Conservation (phyloP, 441 rosid species). For the Monsonia emarginata region DNA sequence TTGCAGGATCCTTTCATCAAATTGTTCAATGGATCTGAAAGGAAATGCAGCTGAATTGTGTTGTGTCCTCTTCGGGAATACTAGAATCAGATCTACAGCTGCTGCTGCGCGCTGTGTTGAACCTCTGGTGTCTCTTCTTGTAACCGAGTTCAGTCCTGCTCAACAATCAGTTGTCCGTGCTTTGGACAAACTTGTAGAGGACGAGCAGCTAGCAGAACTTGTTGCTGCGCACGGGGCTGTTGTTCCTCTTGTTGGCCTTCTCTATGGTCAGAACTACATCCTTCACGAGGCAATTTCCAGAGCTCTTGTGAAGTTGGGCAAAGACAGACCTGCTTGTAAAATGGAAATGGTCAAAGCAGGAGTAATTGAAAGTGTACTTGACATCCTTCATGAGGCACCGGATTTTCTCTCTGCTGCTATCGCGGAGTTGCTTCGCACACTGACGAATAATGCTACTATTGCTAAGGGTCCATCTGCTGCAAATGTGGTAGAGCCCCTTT, state of each 20-base stretch:
- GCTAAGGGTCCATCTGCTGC: conserved; percentile 95
- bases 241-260: conserved; percentile 96
- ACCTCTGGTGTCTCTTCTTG: conserved; percentile 94
- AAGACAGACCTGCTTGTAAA: conserved; percentile 95
- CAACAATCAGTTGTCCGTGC: conserved; percentile 96
- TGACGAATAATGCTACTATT: conserved; percentile 91
- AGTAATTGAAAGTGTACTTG: conserved; percentile 79
- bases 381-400: conserved; percentile 89
- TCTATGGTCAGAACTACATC: conserved; percentile 69
- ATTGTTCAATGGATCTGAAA: conserved; percentile 86
- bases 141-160: conserved; percentile 77
- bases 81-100: conserved; percentile 85
- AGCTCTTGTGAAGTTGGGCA: conserved; percentile 95
- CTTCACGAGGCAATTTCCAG: conserved; percentile 97
- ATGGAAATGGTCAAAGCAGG: conserved; percentile 99
- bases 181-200: conserved; percentile 87
- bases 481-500: conserved; percentile 90
- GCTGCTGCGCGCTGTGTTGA: conserved; percentile 98
- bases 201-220: conserved; percentile 96
- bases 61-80: conserved; percentile 85
- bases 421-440: conserved; percentile 83
- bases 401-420: conserved; percentile 88
- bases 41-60: conserved; percentile 99
- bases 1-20: conserved; percentile 89
- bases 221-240: conserved; percentile 99